These are phyloP conservation scores for Sclerotinia spermophila DNA, from an alignment of 2,329 filamentous ascomycete genomes.

Conservation along the genomic window DNA sequence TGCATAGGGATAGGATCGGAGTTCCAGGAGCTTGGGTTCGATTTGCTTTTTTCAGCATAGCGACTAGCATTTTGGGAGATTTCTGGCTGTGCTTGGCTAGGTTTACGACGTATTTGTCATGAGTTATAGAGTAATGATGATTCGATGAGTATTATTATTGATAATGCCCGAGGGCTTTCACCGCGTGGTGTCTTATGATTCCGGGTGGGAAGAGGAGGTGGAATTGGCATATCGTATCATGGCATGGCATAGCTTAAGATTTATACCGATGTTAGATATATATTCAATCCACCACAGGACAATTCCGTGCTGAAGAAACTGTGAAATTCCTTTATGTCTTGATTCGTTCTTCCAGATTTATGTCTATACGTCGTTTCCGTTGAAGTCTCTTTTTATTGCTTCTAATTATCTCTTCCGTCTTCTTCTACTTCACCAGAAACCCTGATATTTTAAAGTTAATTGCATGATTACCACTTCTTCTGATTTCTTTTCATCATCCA, in stretches of 20 bases:
- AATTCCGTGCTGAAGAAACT: neutral
- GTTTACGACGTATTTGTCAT: neutral
- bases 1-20: neutral
- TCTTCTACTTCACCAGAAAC: neutral
- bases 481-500: too few species aligned
- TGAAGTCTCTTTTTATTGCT: neutral
- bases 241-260: neutral
- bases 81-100: neutral
- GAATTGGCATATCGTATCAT: neutral
- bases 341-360: neutral
- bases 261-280: neutral
- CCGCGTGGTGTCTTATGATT: neutral
- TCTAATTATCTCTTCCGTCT: neutral
- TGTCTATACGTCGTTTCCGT: neutral
- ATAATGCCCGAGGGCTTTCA: neutral
- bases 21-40: neutral
- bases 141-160: neutral
- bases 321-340: neutral
- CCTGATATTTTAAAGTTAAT: fast-evolving
- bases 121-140: neutral
- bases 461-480: neutral
- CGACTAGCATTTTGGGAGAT: neutral
- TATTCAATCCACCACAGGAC: neutral
- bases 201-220: neutral
- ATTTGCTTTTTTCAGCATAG: constrained; percentile 13